Percentiles rank a stretch among this genome's conserved stretches.
Evolutionary conservation across 192 early-diverging fungal species (phyloP).

Genomic region (Bifiguratus adelaidae): DNA sequence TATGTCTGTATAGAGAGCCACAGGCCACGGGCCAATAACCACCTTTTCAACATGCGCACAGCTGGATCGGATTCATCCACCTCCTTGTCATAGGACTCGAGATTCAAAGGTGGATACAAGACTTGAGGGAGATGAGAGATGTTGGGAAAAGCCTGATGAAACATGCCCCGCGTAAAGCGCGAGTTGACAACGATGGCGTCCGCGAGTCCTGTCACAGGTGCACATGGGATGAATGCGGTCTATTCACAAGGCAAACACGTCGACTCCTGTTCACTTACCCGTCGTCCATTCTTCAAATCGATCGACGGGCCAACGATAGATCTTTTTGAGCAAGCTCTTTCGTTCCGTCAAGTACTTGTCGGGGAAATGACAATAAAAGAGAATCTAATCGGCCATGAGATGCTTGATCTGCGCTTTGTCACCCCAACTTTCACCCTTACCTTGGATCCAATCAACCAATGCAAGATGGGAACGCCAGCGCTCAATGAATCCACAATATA

Average conservation of each 20-base stretch:
- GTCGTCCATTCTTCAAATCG: constrained; percentile 79
- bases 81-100: constrained; percentile 53
- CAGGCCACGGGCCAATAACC: constrained; percentile 4
- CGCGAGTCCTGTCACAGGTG: constrained; percentile 51
- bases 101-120: constrained; percentile 76
- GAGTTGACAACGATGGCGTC: constrained; percentile 92
- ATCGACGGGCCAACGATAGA: constrained; percentile 81
- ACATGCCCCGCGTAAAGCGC: constrained; percentile 70
- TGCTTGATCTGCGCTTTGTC: background rate
- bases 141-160: constrained; percentile 55
- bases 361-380: constrained; percentile 97
- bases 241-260: background rate
- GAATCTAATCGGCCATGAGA: constrained; percentile 29
- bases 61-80: constrained; percentile 41
- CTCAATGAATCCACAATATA: constrained; percentile 85
- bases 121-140: constrained; percentile 56
- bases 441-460: constrained; percentile 44
- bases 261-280: constrained; percentile 20
- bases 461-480: constrained; percentile 71
- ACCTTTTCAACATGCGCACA: constrained; percentile 36
- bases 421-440: constrained; percentile 15
- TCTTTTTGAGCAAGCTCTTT: constrained; percentile 39
- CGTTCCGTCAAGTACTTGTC: constrained; percentile 74
- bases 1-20: no score
- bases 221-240: background rate